Evolutionary conservation across 2,329 filamentous ascomycete genomes (phyloP), one percentile per base, ranked within the genome.

Genomic region (Aspergillus neotritici): DNA sequence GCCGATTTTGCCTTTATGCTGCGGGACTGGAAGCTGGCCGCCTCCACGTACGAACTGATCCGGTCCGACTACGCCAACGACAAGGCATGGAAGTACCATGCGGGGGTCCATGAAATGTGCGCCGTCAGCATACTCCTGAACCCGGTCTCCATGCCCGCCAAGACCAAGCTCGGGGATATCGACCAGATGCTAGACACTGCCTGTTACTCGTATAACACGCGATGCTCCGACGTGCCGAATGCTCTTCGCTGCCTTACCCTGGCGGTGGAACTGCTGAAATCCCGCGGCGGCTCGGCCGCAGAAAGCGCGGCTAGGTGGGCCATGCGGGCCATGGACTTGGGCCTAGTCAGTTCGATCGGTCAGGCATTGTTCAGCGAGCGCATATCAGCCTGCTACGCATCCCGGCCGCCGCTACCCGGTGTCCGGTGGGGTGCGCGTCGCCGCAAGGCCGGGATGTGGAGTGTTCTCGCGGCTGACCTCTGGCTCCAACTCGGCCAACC

Each of bases 1-100:
- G 93, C 87, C 34, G 93, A 98, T 63, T 97, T 91, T 67, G 84
- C 89, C 9, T 94, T 98, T 60, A 96, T 98, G 90, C 76, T 98
- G 31, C 81, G 93, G 28, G 94, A 98, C 65, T 98, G 86, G 82
- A 96, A 94, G 66, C 72, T 98, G 30, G 87, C 93, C 8, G 80
- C 93, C 55, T 89, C 85, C 10, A 95, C 87, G 0, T 98, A 96
- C 62, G 91, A 98, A 44, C 77, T 98, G 4, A 70, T 98, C 7
- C 81, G 88, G 41, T 79, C 83, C 6, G 94, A 98, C 63, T 98
- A 91, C 64, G 83, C 82, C 60, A 93, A 93, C 61, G 90, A 96
- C 63, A 97, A 97, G 65, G 94, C 93, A 1, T 98, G 93, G 93
- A 87, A 82, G 56, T 87, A 97, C 60, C 88, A 96, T 62, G 93